Base-by-base conservation (phyloP, 1,284 basidiomycete species). In the Uromyces viciae-fabae region DNA sequence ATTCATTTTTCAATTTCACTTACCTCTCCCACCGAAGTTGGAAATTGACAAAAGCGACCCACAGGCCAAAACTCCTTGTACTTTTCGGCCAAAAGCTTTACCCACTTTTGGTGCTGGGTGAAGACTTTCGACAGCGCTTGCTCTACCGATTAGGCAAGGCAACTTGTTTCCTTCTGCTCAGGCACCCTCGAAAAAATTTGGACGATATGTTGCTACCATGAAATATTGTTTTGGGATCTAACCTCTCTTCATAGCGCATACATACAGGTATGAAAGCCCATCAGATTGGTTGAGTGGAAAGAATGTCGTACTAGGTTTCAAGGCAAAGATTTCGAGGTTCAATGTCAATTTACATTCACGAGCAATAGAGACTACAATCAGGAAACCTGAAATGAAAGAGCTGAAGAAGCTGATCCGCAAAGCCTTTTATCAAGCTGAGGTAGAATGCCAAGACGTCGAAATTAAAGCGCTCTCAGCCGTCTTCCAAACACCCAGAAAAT, bases 71-170 rank as follows among this genome's bases (percentile, higher is more conserved):
- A 92, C 87, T 94, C 90, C 84, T 88, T 98, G 81, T 93, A 98
- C 87, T 90, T 98, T 54, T 93, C 92, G 1, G 94, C 95, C 0
- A 91, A 93, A 83, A 89, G 91, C 0, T 95, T 95, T 84, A 89
- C 93, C 4, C 94, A 95, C 85, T 98, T 99, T 87, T 94, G 92
- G 90, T 89, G 92, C 0, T 98, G 95, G 95, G 95, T 93, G 90
- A 88, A 85, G 82, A 88, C 96, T 14, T 98, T 98, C 85, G 92
- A 93, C 84, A 89, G 91, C 77, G 90, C 87, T 95, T 83, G 91
- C 92, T 1, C 88, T 97, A 19, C 95, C 95, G 0, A 93, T 96
- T 68, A 91, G 94, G 5, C 92, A 94, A 83, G 96, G 96, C 33
- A 88, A 87, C 7, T 91, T 93, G 40, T 96, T 94, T 86, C 92